These are phyloP conservation scores for Pyrenophora graminea DNA, from an alignment of 2,329 filamentous ascomycete genomes.

Conservation along the genomic window DNA sequence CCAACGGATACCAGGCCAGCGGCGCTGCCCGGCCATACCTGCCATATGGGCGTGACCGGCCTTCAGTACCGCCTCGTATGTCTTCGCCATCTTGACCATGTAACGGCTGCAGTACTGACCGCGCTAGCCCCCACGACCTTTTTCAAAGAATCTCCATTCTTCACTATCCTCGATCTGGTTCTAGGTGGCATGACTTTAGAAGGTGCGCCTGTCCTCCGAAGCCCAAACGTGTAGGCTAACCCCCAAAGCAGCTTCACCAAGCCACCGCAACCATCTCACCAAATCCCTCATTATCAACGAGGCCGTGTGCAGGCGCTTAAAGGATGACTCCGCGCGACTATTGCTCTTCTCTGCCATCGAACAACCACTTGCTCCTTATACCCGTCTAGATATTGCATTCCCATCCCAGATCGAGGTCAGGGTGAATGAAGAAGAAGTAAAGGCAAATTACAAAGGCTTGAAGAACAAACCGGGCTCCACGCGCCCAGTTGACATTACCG, in stretches of 20 bases:
- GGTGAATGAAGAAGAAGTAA: slow-evolving; percentile 84
- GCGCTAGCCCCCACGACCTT: slow-evolving; percentile 49
- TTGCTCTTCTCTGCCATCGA: slow-evolving; percentile 84
- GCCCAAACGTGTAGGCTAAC: slow-evolving; percentile 15
- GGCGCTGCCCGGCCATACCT: slow-evolving; percentile 19
- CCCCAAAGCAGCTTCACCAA: slow-evolving; percentile 57
- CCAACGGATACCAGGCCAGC: slow-evolving; percentile 24
- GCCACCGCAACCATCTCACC: slow-evolving; percentile 61
- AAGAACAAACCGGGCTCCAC: slow-evolving; percentile 98
- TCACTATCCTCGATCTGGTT: slow-evolving; percentile 68
- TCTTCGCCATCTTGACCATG: not conserved
- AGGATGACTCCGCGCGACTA: slow-evolving; percentile 66
- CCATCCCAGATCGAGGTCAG: slow-evolving; percentile 92
- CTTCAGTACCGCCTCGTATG: slow-evolving; percentile 23
- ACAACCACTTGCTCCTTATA: slow-evolving; percentile 38
- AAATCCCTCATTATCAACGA: slow-evolving; percentile 64
- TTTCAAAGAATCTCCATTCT: slow-evolving; percentile 86
- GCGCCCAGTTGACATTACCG: slow-evolving; percentile 87
- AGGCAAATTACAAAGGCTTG: slow-evolving; percentile 88
- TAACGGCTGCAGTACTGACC: not conserved
- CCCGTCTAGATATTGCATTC: slow-evolving; percentile 73
- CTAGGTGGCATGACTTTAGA: slow-evolving; percentile 71
- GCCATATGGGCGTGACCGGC: slow-evolving; percentile 15
- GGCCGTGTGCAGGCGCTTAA: slow-evolving; percentile 59
- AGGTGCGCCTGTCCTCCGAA: slow-evolving; percentile 64